Evolutionary conservation across 2,329 filamentous ascomycete species (phyloP), one percentile per base, ranked within the genome.

Genomic region (Juglanconis juglandina): DNA sequence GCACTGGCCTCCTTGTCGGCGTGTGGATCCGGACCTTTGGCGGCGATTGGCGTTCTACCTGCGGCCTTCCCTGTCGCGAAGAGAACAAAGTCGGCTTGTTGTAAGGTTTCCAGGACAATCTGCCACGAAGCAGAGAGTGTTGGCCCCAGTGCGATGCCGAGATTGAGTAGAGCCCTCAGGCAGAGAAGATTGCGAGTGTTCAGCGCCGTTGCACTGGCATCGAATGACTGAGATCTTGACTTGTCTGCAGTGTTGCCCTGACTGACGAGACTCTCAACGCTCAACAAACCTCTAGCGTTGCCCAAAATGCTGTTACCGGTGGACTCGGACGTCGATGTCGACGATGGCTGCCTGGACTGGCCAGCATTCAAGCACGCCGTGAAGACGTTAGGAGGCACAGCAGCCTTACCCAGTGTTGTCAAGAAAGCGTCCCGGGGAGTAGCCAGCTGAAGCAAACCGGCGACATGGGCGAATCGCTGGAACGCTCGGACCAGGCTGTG

Each of bases 371-470:
- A 73, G 59, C 82, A 87, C 2, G 84, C 84, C 14, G 83, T 86
- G 47, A 89, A 78, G 1, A 88, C 80, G 66, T 96, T 94, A 0
- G 92, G 86, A 3, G 95, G 95, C 2, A 98, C 91, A 7, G 95
- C 92, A 48, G 93, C 89, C 75, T 99, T 99, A 0, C 92, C 92
- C 3, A 99, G 78, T 0, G 94, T 97, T 0, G 95, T 98, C 39
- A 99, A 79, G 68, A 99, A 96, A 0, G 95, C 95, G 79, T 99
- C 95, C 65, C 95, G 83, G 0, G 95, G 93, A 0, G 94, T 97
- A 11, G 83, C 79, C 9, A 98, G 83, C 64, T 93, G 87, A 8
- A 99, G 76, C 51, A 99, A 79, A 5, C 95, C 96, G 44, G 95
- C 92, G 3, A 98, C 94, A 71, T 99, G 96, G 1, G 95, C 90